These are phyloP conservation scores for Glycine latifolia DNA, from an alignment of 306 rosid genomes.

Conservation along the genomic window DNA sequence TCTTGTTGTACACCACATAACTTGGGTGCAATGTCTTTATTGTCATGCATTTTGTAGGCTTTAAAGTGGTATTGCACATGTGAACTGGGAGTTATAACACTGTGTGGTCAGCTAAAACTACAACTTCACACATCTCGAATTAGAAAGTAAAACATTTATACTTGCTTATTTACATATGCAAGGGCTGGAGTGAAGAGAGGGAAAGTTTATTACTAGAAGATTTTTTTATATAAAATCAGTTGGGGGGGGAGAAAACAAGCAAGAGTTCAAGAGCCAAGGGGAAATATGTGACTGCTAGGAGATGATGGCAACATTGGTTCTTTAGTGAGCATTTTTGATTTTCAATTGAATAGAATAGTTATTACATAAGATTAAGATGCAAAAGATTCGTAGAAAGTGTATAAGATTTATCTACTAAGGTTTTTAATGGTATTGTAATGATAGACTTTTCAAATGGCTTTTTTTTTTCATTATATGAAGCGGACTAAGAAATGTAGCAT, in stretches of 20 bases:
- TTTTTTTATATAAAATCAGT: conserved; percentile 10
- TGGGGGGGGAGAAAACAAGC: background rate
- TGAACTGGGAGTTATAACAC: background rate
- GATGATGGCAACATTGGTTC: conserved; percentile 23
- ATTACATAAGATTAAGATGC: background rate
- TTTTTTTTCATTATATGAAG: background rate
- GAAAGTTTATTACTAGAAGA: background rate
- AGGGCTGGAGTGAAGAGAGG: background rate
- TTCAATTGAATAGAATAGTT: background rate
- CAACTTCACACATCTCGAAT: conserved; percentile 10
- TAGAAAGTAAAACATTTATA: background rate
- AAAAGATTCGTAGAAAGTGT: conserved; percentile 13
- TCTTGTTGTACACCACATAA: no score
- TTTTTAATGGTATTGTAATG: background rate
- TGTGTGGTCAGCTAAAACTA: conserved; percentile 21
- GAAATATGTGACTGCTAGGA: conserved; percentile 1
- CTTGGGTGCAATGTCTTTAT: no score
- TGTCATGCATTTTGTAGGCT: no score
- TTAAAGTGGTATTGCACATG: no score
- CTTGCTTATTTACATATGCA: background rate
- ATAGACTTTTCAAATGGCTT: background rate
- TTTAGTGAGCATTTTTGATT: background rate
- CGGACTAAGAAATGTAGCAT: conserved; percentile 21
- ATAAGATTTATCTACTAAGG: background rate
- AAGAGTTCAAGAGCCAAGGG: conserved; percentile 22